Base-by-base conservation (phyloP, 805 yeast species). In the Wickerhamomyces ciferrii region DNA sequence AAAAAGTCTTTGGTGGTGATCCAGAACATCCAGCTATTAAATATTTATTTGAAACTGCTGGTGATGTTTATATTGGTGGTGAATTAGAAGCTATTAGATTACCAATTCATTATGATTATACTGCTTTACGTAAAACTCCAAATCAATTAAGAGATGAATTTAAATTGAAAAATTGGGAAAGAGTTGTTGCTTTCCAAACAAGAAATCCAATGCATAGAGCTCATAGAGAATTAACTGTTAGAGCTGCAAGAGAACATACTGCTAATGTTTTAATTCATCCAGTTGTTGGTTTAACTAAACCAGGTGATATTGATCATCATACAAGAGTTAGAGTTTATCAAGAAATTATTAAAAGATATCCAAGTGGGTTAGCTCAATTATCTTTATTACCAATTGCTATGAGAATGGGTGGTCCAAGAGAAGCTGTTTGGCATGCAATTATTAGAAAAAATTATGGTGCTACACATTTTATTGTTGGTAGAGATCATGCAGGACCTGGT, bases 381-480 rank as follows among this genome's bases (percentile, higher is more conserved):
- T 84, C 97, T 9, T 72, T 91, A 53, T 75, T 91, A 58, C 98
- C 98, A 13, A 75, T 91, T 61, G 98, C 98, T 36, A 91, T 91
- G 98, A 84, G 98, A 76, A 91, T 91, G 98, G 97, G 94, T 47
- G 98, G 98, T 67, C 97, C 92, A 67, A 82, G 96, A 66, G 98
- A 91, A 71, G 98, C 98, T 20, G 87, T 91, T 40, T 92, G 97
- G 97, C 98, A 91, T 65, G 96, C 97, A 17, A 84, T 92, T 60
- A 91, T 91, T 65, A 86, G 98, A 70, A 88, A 89, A 75, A 91
- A 91, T 72, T 90, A 84, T 64, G 98, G 98, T 63, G 96, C 96
- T 46, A 86, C 96, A 44, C 97, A 92, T 67, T 92, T 92, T 73
- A 91, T 91, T 61, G 97, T 91, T 42, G 98, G 98, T 50, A 85